A percentile compares a stretch with the other conserved stretches of the same genome.
phyloP scores from a whole-genome alignment of 768 basidiomycete species.

The Rhodosporidiobolus odoratus region DNA sequence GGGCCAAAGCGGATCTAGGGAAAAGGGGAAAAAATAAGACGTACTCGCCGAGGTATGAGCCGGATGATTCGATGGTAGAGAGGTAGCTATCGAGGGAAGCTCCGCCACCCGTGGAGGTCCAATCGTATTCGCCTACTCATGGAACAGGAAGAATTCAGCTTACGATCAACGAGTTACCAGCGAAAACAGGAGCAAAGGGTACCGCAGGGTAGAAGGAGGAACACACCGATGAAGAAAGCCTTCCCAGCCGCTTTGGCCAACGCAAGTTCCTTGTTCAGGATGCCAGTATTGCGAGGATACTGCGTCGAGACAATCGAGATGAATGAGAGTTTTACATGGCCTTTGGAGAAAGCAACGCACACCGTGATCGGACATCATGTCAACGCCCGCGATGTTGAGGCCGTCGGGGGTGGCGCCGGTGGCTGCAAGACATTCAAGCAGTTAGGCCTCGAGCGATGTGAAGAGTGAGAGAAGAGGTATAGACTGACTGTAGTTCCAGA shows the following conservation, averaged over 20 bases:
- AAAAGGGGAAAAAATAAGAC: neutral
- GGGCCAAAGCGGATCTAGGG: neutral
- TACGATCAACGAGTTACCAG: too few species aligned
- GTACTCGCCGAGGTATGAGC: conserved; percentile 23
- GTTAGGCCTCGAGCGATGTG: neutral
- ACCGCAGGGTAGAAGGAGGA: neutral
- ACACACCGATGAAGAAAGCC: conserved; percentile 27
- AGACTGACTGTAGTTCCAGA: conserved; percentile 27
- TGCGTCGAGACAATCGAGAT: neutral
- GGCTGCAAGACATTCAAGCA: neutral
- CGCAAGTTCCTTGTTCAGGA: conserved; percentile 11
- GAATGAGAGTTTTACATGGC: neutral
- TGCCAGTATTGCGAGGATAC: conserved; percentile 26
- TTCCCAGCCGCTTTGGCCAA: conserved; percentile 8
- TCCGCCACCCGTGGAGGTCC: conserved; percentile 1
- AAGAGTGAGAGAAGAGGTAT: too few species aligned
- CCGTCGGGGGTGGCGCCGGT: neutral
- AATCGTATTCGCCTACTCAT: conserved; percentile 28
- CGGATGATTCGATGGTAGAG: conserved; percentile 3
- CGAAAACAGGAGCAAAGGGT: too few species aligned
- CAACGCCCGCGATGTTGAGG: neutral
- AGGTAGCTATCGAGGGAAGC: conserved; percentile 15
- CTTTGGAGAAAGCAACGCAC: neutral
- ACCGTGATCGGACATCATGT: conserved; percentile 32
- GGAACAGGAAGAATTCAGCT: neutral